Evolutionary conservation across 768 basidiomycete species (phyloP).

Genomic region (Agrocybe chaxingu): DNA sequence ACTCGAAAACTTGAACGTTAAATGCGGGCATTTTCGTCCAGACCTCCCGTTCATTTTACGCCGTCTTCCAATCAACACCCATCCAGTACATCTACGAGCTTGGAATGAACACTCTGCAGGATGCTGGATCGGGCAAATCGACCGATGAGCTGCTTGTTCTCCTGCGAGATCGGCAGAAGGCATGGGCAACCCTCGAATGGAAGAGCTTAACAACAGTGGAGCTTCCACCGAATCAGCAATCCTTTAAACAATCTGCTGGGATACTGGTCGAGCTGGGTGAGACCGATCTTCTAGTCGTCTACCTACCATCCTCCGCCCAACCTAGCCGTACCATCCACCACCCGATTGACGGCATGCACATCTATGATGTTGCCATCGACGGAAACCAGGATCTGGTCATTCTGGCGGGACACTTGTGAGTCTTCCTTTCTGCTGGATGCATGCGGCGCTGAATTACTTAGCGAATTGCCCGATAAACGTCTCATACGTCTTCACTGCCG

Average conservation of each 20-base stretch:
- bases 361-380: constrained; percentile 6
- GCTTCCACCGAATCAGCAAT: not conserved
- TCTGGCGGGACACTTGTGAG: not conserved
- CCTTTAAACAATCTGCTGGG: constrained; percentile 2
- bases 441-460: not conserved
- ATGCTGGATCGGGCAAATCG: too few species aligned
- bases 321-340: not conserved
- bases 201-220: not conserved
- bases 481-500: constrained; percentile 4
- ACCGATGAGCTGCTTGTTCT: not conserved
- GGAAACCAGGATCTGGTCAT: constrained; percentile 5
- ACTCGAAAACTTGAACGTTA: too few species aligned
- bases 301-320: not conserved
- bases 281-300: not conserved
- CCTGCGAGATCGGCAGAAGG: not conserved
- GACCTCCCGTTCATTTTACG: too few species aligned
- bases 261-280: not conserved
- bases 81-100: too few species aligned
- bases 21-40: too few species aligned
- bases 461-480: not conserved
- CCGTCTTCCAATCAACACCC: too few species aligned
- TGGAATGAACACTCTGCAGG: too few species aligned
- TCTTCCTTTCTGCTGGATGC: not conserved
- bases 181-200: constrained; percentile 1
- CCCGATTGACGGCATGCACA: not conserved